Conservation (phyloP, 148 eudicot species). For the Camellia japonica region DNA sequence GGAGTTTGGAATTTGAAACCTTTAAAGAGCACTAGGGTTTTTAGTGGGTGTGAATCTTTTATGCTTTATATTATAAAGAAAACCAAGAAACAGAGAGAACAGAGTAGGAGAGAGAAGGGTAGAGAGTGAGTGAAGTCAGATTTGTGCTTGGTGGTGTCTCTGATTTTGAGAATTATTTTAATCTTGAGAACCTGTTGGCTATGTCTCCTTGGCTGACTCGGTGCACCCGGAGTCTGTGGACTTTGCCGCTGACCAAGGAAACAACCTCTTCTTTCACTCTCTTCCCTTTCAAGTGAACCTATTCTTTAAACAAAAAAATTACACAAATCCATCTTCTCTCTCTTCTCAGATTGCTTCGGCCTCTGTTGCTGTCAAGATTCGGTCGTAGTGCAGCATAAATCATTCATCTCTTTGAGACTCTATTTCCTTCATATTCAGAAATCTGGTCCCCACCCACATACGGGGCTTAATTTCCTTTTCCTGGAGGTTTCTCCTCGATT, state of each 20-base stretch:
- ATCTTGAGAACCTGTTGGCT: constrained; percentile 46
- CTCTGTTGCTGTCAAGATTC: constrained; percentile 51
- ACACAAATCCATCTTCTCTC: constrained; percentile 24
- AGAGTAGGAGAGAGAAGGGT: constrained; percentile 8
- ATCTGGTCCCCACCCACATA: constrained; percentile 50
- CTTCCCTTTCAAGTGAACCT: constrained; percentile 50
- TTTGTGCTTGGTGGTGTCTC: constrained; percentile 45
- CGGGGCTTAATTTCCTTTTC: constrained; percentile 28
- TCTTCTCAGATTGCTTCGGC: constrained; percentile 25
- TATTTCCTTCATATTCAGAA: constrained; percentile 32
- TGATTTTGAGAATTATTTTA: constrained; percentile 40
- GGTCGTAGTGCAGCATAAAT: constrained; percentile 37
- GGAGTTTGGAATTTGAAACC: constrained; percentile 45
- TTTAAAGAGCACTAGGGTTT: constrained; percentile 33
- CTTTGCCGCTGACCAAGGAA: constrained; percentile 68
- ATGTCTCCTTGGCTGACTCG: constrained; percentile 66
- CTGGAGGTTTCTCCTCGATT: constrained; percentile 30
- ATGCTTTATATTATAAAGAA: constrained; percentile 25
- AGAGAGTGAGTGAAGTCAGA: constrained; percentile 38
- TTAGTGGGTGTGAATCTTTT: constrained; percentile 25
- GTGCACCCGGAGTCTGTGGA: constrained; percentile 58
- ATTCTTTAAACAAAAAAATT: constrained; percentile 23
- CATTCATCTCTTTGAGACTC: constrained; percentile 37
- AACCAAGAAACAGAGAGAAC: constrained; percentile 25
- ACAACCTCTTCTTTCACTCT: constrained; percentile 50